Conservation (phyloP, 495 filamentous ascomycete species). For the Talaromyces wortmannii region DNA sequence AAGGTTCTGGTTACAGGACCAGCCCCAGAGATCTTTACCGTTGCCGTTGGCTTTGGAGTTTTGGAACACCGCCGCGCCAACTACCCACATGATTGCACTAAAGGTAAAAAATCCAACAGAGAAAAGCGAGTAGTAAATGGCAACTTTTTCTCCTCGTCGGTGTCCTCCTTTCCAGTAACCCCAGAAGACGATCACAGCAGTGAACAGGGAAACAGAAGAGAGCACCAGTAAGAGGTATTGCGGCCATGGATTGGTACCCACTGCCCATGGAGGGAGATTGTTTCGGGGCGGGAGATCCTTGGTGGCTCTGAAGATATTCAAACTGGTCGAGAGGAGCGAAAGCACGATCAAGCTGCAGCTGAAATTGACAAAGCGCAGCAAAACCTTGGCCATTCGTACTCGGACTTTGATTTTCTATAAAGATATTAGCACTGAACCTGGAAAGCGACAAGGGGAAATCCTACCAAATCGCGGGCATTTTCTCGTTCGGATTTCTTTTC, state of each 20-base stretch:
- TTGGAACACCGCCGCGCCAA: conserved; percentile 80
- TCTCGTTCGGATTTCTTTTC: conserved; percentile 73
- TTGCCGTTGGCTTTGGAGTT: conserved; percentile 61
- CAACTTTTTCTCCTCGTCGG: conserved; percentile 79
- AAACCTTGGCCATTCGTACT: conserved; percentile 88
- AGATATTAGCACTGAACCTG: not conserved
- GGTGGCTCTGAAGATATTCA: conserved; percentile 86
- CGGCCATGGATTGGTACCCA: conserved; percentile 75
- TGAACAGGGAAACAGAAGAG: conserved; percentile 68
- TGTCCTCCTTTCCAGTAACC: conserved; percentile 89
- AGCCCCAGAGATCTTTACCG: conserved; percentile 91
- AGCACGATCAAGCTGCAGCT: conserved; percentile 94
- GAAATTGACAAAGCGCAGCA: conserved; percentile 90
- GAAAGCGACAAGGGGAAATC: conserved; percentile 13
- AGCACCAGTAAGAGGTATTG: conserved; percentile 77
- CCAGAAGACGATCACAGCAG: conserved; percentile 75
- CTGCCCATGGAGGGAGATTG: conserved; percentile 76
- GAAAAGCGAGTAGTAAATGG: conserved; percentile 89
- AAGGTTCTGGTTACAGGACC: conserved; percentile 86
- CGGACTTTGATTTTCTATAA: conserved; percentile 82
- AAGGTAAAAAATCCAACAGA: conserved; percentile 90
- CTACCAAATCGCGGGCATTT: conserved; percentile 79
- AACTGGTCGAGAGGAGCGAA: conserved; percentile 73
- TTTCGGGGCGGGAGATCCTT: conserved; percentile 64
- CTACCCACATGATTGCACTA: conserved; percentile 87